Conservation (phyloP, 2,329 filamentous ascomycete genomes). For the Scedosporium apiospermum region DNA sequence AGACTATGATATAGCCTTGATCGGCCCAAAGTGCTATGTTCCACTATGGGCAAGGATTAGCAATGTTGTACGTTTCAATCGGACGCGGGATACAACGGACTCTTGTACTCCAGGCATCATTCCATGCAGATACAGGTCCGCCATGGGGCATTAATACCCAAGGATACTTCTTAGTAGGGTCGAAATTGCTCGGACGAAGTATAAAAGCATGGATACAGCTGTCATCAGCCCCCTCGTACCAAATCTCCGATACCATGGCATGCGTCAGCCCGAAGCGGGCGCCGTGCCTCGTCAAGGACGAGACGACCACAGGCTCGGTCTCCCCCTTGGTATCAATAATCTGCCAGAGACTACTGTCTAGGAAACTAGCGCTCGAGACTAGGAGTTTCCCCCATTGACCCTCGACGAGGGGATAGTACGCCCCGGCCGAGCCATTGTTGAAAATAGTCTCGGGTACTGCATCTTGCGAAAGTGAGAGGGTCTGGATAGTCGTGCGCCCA, state of each 20-base stretch:
- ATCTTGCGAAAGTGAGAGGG: constrained; percentile 17
- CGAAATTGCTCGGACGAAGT: constrained; percentile 26
- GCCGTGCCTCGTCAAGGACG: constrained; percentile 13
- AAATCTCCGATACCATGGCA: constrained; percentile 29
- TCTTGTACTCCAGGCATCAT: constrained; percentile 40
- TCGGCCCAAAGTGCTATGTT: constrained; percentile 48
- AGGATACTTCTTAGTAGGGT: constrained; percentile 25
- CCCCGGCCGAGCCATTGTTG: constrained; percentile 17
- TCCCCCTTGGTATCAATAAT: constrained; percentile 15
- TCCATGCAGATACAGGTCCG: constrained; percentile 35
- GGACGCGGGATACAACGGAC: constrained; percentile 15
- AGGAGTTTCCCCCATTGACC: constrained; percentile 20
- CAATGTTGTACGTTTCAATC: not conserved
- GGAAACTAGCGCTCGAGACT: constrained; percentile 25
- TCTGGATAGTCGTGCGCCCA: constrained; percentile 23
- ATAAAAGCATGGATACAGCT: constrained; percentile 28
- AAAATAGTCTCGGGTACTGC: constrained; percentile 17
- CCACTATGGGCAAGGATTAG: constrained; percentile 24
- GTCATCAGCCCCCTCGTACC: constrained; percentile 27
- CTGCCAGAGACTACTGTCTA: constrained; percentile 28
- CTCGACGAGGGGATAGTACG: constrained; percentile 17
- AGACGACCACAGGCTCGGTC: not conserved
- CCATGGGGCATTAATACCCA: constrained; percentile 27
- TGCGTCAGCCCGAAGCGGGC: constrained; percentile 21
- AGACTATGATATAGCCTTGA: constrained; percentile 50